Percentiles rank a stretch among this genome's conserved stretches.
These are phyloP conservation scores for Mucor sp. DNA, from an alignment of 371 early-diverging fungal species.

Conservation along the genomic window DNA sequence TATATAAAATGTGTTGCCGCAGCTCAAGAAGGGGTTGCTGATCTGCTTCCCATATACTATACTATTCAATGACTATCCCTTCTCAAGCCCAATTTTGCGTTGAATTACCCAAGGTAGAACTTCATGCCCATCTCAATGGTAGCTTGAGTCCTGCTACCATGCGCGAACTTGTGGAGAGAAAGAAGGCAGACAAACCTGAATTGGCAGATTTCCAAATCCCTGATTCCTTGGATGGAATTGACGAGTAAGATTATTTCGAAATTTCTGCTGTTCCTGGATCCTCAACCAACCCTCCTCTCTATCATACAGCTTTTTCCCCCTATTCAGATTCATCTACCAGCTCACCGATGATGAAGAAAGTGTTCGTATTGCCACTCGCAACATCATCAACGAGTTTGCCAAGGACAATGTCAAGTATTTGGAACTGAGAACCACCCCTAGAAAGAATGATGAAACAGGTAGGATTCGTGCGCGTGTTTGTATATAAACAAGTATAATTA, in stretches of 20 bases:
- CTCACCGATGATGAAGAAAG: constrained; percentile 55
- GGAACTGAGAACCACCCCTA: constrained; percentile 65
- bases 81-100: constrained; percentile 32
- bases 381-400: constrained; percentile 58
- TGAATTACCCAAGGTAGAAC: constrained; percentile 58
- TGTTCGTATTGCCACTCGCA: constrained; percentile 41
- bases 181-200: constrained; percentile 42
- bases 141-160: constrained; percentile 52
- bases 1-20: no score
- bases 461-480: not conserved
- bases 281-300: not conserved
- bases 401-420: constrained; percentile 58
- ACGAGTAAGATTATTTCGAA: constrained; percentile 25
- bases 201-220: constrained; percentile 40
- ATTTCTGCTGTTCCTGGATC: not conserved
- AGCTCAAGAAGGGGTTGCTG: no score
- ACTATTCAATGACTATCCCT: not conserved
- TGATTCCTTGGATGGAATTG: constrained; percentile 32
- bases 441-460: constrained; percentile 46
- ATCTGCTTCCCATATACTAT: not conserved
- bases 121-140: constrained; percentile 70
- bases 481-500: no score
- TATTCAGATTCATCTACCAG: constrained; percentile 60
- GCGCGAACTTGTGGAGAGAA: constrained; percentile 41
- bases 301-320: constrained; percentile 51